phyloP scores from a whole-genome alignment of 169 alveolate species.

The Neospora caninum region DNA sequence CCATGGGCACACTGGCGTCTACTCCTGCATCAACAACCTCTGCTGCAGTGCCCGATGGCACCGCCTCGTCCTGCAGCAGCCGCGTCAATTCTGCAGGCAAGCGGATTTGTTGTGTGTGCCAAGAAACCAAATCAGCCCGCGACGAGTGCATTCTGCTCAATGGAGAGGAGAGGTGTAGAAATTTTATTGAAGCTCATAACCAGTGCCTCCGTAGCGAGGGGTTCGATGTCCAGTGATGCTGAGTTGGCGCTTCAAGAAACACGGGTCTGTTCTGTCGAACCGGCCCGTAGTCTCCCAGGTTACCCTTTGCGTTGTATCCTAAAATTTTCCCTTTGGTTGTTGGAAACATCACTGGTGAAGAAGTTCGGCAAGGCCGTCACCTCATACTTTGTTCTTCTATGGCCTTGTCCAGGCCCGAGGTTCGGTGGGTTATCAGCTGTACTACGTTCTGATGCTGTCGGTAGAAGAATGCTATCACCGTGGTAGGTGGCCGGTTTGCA shows the following conservation, averaged over 20 bases:
- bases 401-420: too few species aligned
- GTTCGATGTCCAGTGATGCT: slow-evolving; percentile 62
- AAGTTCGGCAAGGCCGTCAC: too few species aligned
- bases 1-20: neutral
- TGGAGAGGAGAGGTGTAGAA: slow-evolving; percentile 74
- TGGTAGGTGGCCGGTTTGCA: too few species aligned
- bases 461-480: too few species aligned
- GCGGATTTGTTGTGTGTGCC: slow-evolving; percentile 70
- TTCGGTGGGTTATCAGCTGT: too few species aligned
- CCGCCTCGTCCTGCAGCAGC: neutral
- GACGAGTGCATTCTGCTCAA: slow-evolving; percentile 75
- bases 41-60: neutral
- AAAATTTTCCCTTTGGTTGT: too few species aligned
- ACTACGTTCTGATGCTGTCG: too few species aligned
- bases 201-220: slow-evolving; percentile 73
- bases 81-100: slow-evolving; percentile 55
- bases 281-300: too few species aligned
- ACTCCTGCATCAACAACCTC: neutral
- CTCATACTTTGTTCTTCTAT: too few species aligned
- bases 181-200: slow-evolving; percentile 75
- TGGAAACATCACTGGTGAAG: too few species aligned
- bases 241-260: neutral
- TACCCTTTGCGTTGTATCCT: too few species aligned
- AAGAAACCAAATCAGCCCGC: slow-evolving; percentile 68
- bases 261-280: too few species aligned